phyloP scores from a whole-genome alignment of 1,284 basidiomycete genomes.

The Vanrija sp. region DNA sequence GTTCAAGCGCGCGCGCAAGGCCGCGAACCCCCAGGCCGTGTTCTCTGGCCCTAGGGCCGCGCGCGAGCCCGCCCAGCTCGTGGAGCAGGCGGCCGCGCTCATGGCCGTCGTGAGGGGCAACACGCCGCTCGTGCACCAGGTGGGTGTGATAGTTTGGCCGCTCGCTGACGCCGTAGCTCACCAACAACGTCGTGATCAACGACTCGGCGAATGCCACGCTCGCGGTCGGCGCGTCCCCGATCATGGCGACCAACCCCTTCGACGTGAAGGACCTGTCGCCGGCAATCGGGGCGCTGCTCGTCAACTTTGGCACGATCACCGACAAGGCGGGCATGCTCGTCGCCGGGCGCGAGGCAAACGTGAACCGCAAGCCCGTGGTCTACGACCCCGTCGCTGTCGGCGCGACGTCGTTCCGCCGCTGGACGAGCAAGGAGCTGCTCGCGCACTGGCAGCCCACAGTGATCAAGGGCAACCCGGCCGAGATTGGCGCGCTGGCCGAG shows the following conservation, averaged over 20 bases:
- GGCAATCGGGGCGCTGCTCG: constrained; percentile 66
- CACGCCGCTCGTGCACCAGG: constrained; percentile 76
- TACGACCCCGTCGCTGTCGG: constrained; percentile 95
- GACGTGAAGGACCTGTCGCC: constrained; percentile 78
- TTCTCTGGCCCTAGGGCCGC: constrained; percentile 5
- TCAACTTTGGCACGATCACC: constrained; percentile 87
- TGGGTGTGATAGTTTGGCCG: constrained; percentile 35
- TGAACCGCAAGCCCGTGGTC: constrained; percentile 70
- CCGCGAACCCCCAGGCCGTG: constrained; percentile 1
- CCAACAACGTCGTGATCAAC: constrained; percentile 83
- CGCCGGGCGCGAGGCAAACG: constrained; percentile 70
- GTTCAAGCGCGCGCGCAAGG: constrained; percentile 35
- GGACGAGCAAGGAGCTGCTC: constrained; percentile 62
- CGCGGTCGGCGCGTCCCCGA: constrained; percentile 82
- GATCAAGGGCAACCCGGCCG: constrained; percentile 93
- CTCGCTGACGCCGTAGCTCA: constrained; percentile 59
- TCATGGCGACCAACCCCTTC: constrained; percentile 80
- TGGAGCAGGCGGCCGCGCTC: constrained; percentile 50
- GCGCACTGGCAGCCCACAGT: constrained; percentile 81
- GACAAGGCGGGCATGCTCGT: constrained; percentile 72
- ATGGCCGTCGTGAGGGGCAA: constrained; percentile 55
- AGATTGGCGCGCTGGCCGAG: constrained; percentile 73
- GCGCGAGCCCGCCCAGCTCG: constrained; percentile 35
- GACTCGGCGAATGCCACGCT: constrained; percentile 90
- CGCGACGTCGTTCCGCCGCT: constrained; percentile 68